A percentile compares a stretch with the other conserved stretches of the same genome.
Conservation (phyloP, 1,284 basidiomycete genomes). For the Kalmanozyma brasiliensis region DNA sequence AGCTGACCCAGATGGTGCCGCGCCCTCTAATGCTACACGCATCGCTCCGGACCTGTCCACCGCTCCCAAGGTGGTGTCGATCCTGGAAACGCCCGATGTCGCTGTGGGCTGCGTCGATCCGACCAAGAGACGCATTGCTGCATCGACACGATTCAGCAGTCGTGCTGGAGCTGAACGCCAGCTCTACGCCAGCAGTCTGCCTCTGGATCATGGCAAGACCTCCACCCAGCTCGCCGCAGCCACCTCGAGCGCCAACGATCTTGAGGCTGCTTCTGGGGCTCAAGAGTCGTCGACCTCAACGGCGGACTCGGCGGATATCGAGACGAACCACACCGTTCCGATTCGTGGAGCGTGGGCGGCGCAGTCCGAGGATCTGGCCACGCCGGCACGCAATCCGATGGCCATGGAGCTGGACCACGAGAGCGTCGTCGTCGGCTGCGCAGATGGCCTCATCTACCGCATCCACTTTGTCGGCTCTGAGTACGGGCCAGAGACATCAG, state of each 20-base stretch:
- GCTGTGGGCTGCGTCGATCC: conserved; percentile 58
- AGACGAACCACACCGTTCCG: conserved; percentile 18
- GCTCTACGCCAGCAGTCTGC: conserved; percentile 61
- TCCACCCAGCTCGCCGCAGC: conserved; percentile 20
- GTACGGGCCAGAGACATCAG: conserved; percentile 28
- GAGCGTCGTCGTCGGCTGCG: conserved; percentile 55
- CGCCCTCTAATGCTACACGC: conserved; percentile 20
- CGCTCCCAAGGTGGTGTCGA: conserved; percentile 46
- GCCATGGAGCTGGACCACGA: conserved; percentile 61
- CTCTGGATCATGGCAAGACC: conserved; percentile 44
- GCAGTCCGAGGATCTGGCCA: conserved; percentile 31
- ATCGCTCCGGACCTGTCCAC: conserved; percentile 56
- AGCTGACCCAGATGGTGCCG: neutral
- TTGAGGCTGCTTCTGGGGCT: too few species aligned
- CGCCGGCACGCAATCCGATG: conserved; percentile 57
- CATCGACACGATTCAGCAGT: conserved; percentile 84
- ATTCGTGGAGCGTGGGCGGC: conserved; percentile 57
- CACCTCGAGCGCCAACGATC: conserved; percentile 2
- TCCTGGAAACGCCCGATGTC: conserved; percentile 56
- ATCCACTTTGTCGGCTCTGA: conserved; percentile 57
- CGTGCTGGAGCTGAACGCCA: conserved; percentile 78
- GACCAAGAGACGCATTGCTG: conserved; percentile 76
- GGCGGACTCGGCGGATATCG: too few species aligned
- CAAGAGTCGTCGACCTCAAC: too few species aligned
- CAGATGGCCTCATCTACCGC: conserved; percentile 57